Base-by-base conservation (phyloP, 2,329 filamentous ascomycete genomes). In the Stagonosporopsis vannaccii region DNA sequence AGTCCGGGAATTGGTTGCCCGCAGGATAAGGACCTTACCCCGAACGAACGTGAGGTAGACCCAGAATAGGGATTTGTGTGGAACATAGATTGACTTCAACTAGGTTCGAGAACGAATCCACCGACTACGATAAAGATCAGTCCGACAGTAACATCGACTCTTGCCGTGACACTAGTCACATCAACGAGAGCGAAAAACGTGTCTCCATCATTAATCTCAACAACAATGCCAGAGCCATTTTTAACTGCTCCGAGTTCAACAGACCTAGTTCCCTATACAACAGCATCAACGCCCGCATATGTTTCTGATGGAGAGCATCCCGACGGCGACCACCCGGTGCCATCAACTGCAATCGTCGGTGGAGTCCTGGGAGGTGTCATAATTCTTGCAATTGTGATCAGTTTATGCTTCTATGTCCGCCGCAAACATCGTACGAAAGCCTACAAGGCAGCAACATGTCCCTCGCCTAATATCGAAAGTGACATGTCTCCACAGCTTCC, bases 401-500 rank as follows among this genome's bases (percentile, higher is more conserved):
- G 60, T 15, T 9, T 69, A 1, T 36, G 65, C 3, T 47, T 65
- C 13, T 59, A 56, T 17, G 13, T 66, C 3, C 57, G 57, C 11
- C 56, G 61, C 15, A 59, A 50, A 41, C 62, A 41, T 33, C 49
- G 47, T 2, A 58, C 42, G 13, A 71, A 67, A 9, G 54, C 67
- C 13, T 65, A 65, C 46, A 62, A 59, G 48, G 58, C 61, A 35
- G 63, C 68, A 33, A 56, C 57, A 12, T 67, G 69, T 42, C 66
- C 66, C 6, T 69, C 70, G 1, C 62, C 64, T 12, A 60, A 65
- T 13, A 51, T 61, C 19, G 59, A 58, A 11, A 61, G 47, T n/a
- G 67, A 72, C 39, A 69, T 73, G 67, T 70, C 62, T 28, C 58
- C 60, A 26, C 62, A 67, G 9, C 56, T 69, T n/a, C 37, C 41